phyloP scores from a whole-genome alignment of 1,139 yeast genomes.

The Yamadazyma sp. region DNA sequence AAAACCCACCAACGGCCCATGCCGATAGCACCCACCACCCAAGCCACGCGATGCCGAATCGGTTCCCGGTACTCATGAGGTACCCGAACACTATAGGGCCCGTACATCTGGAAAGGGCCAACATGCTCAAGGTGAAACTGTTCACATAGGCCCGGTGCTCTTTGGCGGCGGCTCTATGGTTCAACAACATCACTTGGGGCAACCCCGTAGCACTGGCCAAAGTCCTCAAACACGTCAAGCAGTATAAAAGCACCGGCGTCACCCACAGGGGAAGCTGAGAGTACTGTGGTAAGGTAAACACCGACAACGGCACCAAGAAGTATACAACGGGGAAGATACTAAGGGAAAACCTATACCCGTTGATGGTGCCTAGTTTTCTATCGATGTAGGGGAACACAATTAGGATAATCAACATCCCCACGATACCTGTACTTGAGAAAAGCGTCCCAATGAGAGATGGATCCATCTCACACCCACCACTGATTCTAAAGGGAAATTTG shows the following conservation, averaged over 20 bases:
- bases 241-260: constrained; percentile 23
- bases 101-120: constrained; percentile 54
- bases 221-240: constrained; percentile 32
- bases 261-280: constrained; percentile 25
- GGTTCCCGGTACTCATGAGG: constrained; percentile 50
- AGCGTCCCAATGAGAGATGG: constrained; percentile 52
- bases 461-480: constrained; percentile 30
- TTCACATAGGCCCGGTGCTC: constrained; percentile 51
- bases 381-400: constrained; percentile 57
- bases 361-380: constrained; percentile 45
- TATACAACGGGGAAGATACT: constrained; percentile 49
- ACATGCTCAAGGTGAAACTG: constrained; percentile 48
- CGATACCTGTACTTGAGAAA: constrained; percentile 54
- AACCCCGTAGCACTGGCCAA: constrained; percentile 24
- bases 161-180: constrained; percentile 49
- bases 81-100: constrained; percentile 63
- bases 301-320: constrained; percentile 49
- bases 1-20: constrained; percentile 31
- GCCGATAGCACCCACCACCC: constrained; percentile 50
- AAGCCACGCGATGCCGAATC: constrained; percentile 41
- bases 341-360: constrained; percentile 43
- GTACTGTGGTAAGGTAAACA: constrained; percentile 39
- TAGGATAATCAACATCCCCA: constrained; percentile 53
- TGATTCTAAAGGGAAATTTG: constrained; percentile 32
- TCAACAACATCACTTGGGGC: constrained; percentile 27